phyloP scores from a whole-genome alignment of 2,329 filamentous ascomycete species.

The Gaeumannomyces tritici region DNA sequence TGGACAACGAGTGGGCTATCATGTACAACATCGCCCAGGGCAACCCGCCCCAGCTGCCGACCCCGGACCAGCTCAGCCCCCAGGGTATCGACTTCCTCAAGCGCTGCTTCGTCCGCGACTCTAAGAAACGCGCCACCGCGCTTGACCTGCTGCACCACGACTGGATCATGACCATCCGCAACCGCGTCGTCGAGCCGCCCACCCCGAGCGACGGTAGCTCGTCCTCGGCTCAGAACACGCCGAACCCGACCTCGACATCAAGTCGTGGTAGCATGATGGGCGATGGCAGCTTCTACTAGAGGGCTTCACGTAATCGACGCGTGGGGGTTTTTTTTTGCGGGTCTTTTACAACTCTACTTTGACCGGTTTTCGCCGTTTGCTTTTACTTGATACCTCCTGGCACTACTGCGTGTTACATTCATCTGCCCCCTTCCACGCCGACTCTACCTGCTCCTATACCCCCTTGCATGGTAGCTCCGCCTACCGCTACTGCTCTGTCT shows the following conservation, averaged over 20 bases:
- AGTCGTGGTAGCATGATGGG: constrained; percentile 17
- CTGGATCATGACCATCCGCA: constrained; percentile 66
- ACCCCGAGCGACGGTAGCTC: constrained; percentile 48
- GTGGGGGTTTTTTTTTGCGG: neutral
- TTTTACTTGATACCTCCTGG: neutral
- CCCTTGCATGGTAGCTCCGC: too few relatives aligned
- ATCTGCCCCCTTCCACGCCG: neutral
- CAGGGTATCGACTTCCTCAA: constrained; percentile 81
- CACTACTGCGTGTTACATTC: neutral
- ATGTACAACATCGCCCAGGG: constrained; percentile 99
- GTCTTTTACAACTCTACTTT: too few relatives aligned
- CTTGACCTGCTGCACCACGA: constrained; percentile 89
- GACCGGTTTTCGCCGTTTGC: neutral
- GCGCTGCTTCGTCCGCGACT: constrained; percentile 79
- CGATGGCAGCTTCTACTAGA: constrained; percentile 24
- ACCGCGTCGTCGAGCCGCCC: constrained; percentile 47
- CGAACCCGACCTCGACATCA: constrained; percentile 17
- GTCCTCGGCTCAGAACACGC: constrained; percentile 28
- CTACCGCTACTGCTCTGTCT: neutral
- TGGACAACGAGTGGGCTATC: constrained; percentile 99
- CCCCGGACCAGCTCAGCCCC: constrained; percentile 72
- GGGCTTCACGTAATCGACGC: too few relatives aligned
- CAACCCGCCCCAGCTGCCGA: constrained; percentile 79
- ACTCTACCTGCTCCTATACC: neutral
- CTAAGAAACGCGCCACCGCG: constrained; percentile 67